Base-by-base conservation (phyloP, 345 rosid genomes). In the Gossypium ekmanianum region DNA sequence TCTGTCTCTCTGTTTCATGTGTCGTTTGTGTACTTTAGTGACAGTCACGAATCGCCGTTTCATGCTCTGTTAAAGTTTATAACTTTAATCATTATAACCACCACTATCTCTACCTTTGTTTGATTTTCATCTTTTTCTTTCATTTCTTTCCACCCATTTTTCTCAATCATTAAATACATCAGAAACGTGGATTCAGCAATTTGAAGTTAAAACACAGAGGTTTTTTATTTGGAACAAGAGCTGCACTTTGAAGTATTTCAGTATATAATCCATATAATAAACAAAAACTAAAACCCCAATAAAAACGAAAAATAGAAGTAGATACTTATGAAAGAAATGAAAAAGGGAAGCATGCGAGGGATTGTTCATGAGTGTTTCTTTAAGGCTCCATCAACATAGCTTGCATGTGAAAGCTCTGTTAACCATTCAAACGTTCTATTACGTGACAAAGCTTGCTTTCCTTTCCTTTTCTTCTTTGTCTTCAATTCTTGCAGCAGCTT, bases 371-470 rank as follows among this genome's bases (percentile, higher is more conserved):
- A 50, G 61, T 61, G 20, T 61, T 73, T 24, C 61, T 39, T 64
- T 61, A 77, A 47, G 59, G 82, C 62, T 47, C 50, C 86, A 79
- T 85, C 88, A 50, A 57, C 77, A 73, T 81, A 81, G 77, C 86
- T 82, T 22, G 80, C 84, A 86, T 88, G 87, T 75, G 95, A 88
- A 77, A 92, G 90, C 75, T 90, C 92, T 82, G 87, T 92, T 75
- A 92, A 77, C 98, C 97, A 94, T 59, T 94, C 95, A 79, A 84
- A 87, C 64, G 97, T 91, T 82, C 98, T 78, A 75, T 84, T 91
- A 61, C 90, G 85, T 65, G 94, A 92, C 82, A 82, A 75, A 43
- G 76, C 87, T 52, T 89, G 83, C 84, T 88, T 89, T 78, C 85
- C 41, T 77, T 71, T 76, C 78, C 57, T 76, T 76, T 82, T 88